Conservation (phyloP, 2,329 filamentous ascomycete genomes). For the Stemphylium beticola region DNA sequence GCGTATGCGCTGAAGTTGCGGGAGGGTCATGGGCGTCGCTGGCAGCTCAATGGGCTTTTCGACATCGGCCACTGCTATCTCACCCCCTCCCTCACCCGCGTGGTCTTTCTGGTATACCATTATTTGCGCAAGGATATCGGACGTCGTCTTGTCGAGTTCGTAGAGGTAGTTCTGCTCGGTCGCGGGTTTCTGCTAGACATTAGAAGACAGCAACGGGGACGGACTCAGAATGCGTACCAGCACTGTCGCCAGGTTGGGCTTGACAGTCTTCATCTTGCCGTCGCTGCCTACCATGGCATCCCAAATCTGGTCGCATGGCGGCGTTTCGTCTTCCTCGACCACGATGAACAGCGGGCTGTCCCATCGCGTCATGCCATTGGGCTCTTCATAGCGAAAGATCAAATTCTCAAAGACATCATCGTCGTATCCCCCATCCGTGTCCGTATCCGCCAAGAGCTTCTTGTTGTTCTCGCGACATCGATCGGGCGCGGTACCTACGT, state of each 20-base stretch:
- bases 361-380: constrained; percentile 84
- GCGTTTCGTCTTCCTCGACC: constrained; percentile 73
- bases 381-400: constrained; percentile 83
- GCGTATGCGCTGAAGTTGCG: constrained; percentile 77
- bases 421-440: constrained; percentile 56
- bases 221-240: constrained; percentile 48
- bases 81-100: constrained; percentile 64
- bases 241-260: constrained; percentile 78
- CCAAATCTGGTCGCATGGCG: constrained; percentile 75
- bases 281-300: constrained; percentile 68
- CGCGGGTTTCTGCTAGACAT: constrained; percentile 58
- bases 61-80: constrained; percentile 61
- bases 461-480: constrained; percentile 66
- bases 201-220: neutral
- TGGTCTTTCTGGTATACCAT: constrained; percentile 72
- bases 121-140: constrained; percentile 74
- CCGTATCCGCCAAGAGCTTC: constrained; percentile 55
- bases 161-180: constrained; percentile 76
- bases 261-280: constrained; percentile 70
- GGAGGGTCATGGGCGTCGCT: constrained; percentile 68
- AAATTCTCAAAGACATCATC: constrained; percentile 76
- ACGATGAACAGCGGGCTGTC: constrained; percentile 83
- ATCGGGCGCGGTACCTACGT: constrained; percentile 63
- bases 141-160: constrained; percentile 77
- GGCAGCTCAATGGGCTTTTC: constrained; percentile 70